A percentile compares a stretch with the other conserved stretches of the same genome.
phyloP scores from a whole-genome alignment of 1,284 basidiomycete genomes.

The Hypsizygus ulmarius region DNA sequence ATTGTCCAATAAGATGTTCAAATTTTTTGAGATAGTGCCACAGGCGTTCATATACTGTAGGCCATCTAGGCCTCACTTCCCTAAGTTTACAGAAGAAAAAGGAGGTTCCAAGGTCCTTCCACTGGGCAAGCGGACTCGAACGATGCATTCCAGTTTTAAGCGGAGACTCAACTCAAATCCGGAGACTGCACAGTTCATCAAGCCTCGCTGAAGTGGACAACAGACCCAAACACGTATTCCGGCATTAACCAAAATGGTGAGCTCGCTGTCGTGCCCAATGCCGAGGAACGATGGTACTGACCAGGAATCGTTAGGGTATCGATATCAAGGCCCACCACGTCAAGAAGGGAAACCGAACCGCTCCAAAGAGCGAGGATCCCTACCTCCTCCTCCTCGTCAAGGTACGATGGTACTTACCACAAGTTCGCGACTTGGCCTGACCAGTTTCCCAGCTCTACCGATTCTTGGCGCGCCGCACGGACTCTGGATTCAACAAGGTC shows the following conservation, averaged over 20 bases:
- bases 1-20: background rate
- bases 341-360: conserved; percentile 94
- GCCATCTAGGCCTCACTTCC: background rate
- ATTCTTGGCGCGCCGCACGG: conserved; percentile 97
- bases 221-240: conserved; percentile 42
- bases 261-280: conserved; percentile 41
- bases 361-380: conserved; percentile 98
- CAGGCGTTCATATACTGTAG: background rate
- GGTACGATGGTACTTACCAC: conserved; percentile 45
- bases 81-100: background rate
- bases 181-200: conserved; percentile 56
- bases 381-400: conserved; percentile 98
- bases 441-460: conserved; percentile 81
- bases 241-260: conserved; percentile 77
- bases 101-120: background rate
- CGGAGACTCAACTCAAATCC: conserved; percentile 41
- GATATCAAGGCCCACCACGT: conserved; percentile 98
- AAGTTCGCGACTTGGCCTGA: conserved; percentile 13
- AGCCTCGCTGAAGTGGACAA: conserved; percentile 42
- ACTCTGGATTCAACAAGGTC: conserved; percentile 96
- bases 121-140: background rate
- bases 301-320: conserved; percentile 73
- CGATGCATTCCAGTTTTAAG: conserved; percentile 19
- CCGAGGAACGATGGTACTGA: conserved; percentile 20
- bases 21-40: background rate